Base-by-base conservation (phyloP, 257 asterid species). In the Buddleja alternifolia region DNA sequence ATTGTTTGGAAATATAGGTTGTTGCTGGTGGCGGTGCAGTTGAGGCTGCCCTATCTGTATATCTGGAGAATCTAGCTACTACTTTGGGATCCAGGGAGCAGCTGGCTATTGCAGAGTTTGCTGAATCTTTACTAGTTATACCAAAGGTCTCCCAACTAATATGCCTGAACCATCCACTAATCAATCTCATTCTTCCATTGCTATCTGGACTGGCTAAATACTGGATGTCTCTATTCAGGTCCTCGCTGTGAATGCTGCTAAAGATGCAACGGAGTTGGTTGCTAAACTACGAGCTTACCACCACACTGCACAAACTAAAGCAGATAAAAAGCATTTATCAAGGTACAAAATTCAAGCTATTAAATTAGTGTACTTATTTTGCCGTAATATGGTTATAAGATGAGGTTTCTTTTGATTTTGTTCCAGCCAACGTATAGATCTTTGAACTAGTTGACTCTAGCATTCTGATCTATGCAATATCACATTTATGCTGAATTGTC, bases 1-100 rank as follows among this genome's bases (percentile, higher is more conserved):
- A 65, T 48, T 75, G 16, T 55, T 7, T 73, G 60, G 48, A 19
- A 45, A 67, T 77, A 41, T 74, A 90, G 99, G 97, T 93, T 14
- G 97, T 90, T 67, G 97, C 98, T 71, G 98, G 97, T 25, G 98
- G 98, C 66, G 97, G 98, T 74, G 98, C 98, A 10, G 97, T 84
- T 76, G 98, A 93, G 81, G 96, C 97, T 61, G 95, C 97, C 73
- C 77, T 90, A 41, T 93, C 92, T 45, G 97, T 90, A 17, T 90
- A 93, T 76, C 87, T 93, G 80, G 96, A 89, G 85, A 87, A 87
- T 66, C 75, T 89, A 68, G 98, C 89, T 42, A 83, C 89, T 55
- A 86, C 92, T 17, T 75, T 86, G 70, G 92, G 92, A 68, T 83
- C 92, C 44, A 73, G 92, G 70, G 89, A 86, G 84, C 92, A 83